A percentile compares a stretch with the other conserved stretches of the same genome.
These are phyloP conservation scores for Talaromyces thailandensis DNA, from an alignment of 495 filamentous ascomycete genomes.

Conservation along the genomic window DNA sequence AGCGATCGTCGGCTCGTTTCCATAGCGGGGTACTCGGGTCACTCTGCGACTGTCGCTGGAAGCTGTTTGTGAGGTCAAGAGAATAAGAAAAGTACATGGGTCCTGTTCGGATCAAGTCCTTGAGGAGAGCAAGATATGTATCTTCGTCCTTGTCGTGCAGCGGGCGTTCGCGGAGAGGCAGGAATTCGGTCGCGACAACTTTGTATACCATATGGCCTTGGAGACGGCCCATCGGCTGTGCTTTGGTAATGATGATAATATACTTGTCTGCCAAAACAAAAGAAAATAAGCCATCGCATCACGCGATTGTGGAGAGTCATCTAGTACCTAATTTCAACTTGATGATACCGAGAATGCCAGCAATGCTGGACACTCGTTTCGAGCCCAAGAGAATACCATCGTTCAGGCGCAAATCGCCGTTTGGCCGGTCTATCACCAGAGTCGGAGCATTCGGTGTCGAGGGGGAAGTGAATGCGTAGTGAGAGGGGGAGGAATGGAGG, in stretches of 20 bases:
- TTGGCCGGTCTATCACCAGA: conserved; percentile 80
- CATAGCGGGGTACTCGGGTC: conserved; percentile 67
- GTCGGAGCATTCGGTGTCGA: conserved; percentile 83
- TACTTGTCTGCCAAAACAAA: conserved; percentile 78
- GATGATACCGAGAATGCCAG: conserved; percentile 88
- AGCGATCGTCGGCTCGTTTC: conserved; percentile 89
- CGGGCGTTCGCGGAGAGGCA: conserved; percentile 85
- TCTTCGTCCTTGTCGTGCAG: conserved; percentile 91
- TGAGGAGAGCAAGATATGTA: conserved; percentile 71
- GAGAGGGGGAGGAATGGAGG: conserved; percentile 77
- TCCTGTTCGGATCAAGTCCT: conserved; percentile 64
- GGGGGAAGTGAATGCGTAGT: conserved; percentile 94
- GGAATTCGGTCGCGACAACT: conserved; percentile 81
- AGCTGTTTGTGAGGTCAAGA: conserved; percentile 86
- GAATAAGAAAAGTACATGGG: conserved; percentile 99
- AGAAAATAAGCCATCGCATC: conserved; percentile 4
- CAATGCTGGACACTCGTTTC: conserved; percentile 85
- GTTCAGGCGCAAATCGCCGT: conserved; percentile 80
- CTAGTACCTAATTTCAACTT: conserved; percentile 73
- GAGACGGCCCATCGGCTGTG: conserved; percentile 79
- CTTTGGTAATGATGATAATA: conserved; percentile 91
- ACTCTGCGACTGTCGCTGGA: conserved; percentile 78
- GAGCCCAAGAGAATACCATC: conserved; percentile 64
- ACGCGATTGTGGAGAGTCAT: conserved; percentile 9
- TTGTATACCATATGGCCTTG: conserved; percentile 93